phyloP scores from a whole-genome alignment of 148 eudicot species.

The Fallopia convolvulus region DNA sequence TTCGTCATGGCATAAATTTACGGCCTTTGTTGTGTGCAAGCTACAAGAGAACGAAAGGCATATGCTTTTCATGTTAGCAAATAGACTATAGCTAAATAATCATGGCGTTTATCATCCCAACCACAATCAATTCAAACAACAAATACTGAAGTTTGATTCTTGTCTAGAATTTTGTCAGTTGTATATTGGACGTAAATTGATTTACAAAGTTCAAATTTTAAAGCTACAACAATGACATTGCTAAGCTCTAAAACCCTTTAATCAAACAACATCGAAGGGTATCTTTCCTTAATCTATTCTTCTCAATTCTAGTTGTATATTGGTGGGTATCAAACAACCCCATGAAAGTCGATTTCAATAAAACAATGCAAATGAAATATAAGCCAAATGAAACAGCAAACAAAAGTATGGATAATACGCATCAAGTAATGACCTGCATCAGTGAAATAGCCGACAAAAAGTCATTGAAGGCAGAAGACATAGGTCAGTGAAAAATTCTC shows the following conservation, averaged over 20 bases:
- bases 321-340: not conserved
- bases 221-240: not conserved
- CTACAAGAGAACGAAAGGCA: slow-evolving; percentile 32
- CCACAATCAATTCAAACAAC: not conserved
- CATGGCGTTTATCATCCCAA: not conserved
- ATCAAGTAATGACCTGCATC: slow-evolving; percentile 47
- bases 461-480: slow-evolving; percentile 86
- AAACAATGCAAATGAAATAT: not conserved
- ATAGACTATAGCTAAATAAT: not conserved
- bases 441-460: slow-evolving; percentile 93
- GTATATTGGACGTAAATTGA: not conserved
- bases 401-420: not conserved
- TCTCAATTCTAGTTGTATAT: not conserved
- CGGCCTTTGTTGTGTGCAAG: slow-evolving; percentile 94
- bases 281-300: not conserved
- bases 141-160: not conserved
- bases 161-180: not conserved
- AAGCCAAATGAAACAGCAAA: not conserved
- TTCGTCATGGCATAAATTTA: slow-evolving; percentile 87
- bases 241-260: not conserved
- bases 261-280: not conserved
- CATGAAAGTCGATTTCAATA: not conserved
- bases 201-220: not conserved
- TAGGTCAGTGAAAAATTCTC: slow-evolving; percentile 40
- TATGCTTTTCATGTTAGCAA: not conserved